These are phyloP conservation scores for Eucalyptus microcorys DNA, from an alignment of 345 rosid genomes.

Conservation along the genomic window DNA sequence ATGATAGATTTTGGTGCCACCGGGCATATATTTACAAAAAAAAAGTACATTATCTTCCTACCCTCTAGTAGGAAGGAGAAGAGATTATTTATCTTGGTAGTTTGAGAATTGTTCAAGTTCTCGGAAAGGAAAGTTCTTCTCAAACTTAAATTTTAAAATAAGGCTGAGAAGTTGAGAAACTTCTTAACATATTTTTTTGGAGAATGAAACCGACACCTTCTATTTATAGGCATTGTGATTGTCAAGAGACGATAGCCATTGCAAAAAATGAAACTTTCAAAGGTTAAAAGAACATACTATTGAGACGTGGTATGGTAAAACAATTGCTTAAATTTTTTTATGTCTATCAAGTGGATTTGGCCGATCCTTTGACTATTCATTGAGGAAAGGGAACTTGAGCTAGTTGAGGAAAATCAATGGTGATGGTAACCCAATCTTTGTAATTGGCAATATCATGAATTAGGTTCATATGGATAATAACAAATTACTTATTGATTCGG, in stretches of 20 bases:
- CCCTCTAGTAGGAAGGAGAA: background rate
- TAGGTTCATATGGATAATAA: background rate
- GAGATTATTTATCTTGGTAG: background rate
- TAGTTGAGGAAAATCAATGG: no score
- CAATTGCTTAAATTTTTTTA: background rate
- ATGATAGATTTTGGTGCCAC: background rate
- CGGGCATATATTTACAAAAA: background rate
- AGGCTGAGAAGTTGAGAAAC: background rate
- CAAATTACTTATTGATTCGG: no score
- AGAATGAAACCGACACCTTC: background rate
- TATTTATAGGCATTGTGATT: background rate
- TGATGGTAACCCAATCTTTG: no score
- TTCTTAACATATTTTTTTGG: background rate
- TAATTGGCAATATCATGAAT: background rate
- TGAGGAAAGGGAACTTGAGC: background rate
- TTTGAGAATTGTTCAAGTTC: background rate
- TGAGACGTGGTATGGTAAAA: background rate
- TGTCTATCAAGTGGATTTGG: background rate
- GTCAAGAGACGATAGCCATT: no score
- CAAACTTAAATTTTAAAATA: background rate
- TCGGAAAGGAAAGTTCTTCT: background rate
- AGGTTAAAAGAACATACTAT: no score
- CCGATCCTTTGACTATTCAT: background rate
- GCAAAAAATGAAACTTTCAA: no score
- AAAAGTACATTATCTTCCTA: background rate